Evolutionary conservation across 768 basidiomycete genomes (phyloP).

Genomic region (Erythrobasidium yunnanense): DNA sequence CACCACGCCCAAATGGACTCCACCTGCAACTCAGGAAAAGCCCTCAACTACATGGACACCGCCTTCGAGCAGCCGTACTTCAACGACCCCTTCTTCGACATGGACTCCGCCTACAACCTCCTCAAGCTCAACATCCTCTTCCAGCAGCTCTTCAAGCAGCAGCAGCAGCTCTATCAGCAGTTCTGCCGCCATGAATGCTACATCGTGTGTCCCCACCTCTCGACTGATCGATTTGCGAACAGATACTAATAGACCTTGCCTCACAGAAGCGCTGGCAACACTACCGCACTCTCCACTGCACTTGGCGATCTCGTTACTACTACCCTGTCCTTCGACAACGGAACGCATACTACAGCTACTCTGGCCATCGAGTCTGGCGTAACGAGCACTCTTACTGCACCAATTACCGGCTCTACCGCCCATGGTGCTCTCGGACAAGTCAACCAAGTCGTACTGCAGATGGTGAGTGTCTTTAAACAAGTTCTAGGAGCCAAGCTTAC

Average conservation of each 20-base stretch:
- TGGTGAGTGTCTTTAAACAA: neutral
- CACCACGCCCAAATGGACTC: constrained; percentile 10
- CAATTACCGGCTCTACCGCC: neutral
- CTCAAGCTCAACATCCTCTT: neutral
- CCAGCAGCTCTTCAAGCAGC: neutral
- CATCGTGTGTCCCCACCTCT: too few species aligned
- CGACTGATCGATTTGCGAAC: neutral
- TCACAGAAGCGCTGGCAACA: neutral
- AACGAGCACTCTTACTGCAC: neutral
- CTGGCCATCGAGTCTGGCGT: neutral
- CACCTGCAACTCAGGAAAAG: constrained; percentile 1
- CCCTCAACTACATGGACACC: constrained; percentile 4
- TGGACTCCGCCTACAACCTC: constrained; percentile 9
- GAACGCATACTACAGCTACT: neutral
- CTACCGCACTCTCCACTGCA: neutral
- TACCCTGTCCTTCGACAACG: neutral
- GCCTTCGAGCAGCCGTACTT: neutral
- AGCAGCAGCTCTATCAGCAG: neutral
- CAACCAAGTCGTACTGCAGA: constrained; percentile 15
- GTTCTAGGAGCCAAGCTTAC: neutral
- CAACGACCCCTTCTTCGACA: neutral
- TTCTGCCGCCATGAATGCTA: neutral
- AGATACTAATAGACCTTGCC: too few species aligned
- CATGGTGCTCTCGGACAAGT: neutral
- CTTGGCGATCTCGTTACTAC: neutral